These are phyloP conservation scores for Pulveroboletus sp. DNA, from an alignment of 768 basidiomycete genomes.

Conservation along the genomic window DNA sequence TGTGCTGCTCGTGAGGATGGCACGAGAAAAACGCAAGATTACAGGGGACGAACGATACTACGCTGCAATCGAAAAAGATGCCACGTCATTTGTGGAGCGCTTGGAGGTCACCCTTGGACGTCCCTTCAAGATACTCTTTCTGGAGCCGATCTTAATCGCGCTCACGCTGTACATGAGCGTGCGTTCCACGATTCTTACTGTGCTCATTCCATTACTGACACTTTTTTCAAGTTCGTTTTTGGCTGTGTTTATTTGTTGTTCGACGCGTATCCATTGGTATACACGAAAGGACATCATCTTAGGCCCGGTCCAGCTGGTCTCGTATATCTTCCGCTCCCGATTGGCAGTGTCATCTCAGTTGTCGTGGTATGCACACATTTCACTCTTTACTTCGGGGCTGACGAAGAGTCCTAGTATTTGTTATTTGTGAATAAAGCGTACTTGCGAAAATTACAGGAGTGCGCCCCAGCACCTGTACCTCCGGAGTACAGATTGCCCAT, in stretches of 20 bases:
- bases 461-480: conserved; percentile 48
- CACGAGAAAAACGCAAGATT: conserved; percentile 44
- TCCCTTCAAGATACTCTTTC: conserved; percentile 60
- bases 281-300: conserved; percentile 48
- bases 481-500: conserved; percentile 55
- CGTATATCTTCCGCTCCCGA: conserved; percentile 56
- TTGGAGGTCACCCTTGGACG: conserved; percentile 45
- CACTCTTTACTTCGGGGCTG: background rate
- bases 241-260: conserved; percentile 59
- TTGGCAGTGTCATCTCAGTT: conserved; percentile 46
- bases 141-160: conserved; percentile 60
- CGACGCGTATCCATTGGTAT: conserved; percentile 59
- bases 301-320: conserved; percentile 51
- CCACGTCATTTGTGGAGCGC: conserved; percentile 36
- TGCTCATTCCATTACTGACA: conserved; percentile 2
- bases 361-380: conserved; percentile 34
- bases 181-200: conserved; percentile 15
- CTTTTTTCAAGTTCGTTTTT: conserved; percentile 48
- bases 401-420: conserved; percentile 34
- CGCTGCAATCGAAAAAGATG: conserved; percentile 45
- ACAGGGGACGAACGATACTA: conserved; percentile 50
- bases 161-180: conserved; percentile 61
- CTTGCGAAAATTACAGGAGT: conserved; percentile 37
- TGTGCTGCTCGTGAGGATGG: conserved; percentile 49
- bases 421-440: conserved; percentile 47